Conservation (phyloP, 345 rosid genomes). For the Trapa bicornis region DNA sequence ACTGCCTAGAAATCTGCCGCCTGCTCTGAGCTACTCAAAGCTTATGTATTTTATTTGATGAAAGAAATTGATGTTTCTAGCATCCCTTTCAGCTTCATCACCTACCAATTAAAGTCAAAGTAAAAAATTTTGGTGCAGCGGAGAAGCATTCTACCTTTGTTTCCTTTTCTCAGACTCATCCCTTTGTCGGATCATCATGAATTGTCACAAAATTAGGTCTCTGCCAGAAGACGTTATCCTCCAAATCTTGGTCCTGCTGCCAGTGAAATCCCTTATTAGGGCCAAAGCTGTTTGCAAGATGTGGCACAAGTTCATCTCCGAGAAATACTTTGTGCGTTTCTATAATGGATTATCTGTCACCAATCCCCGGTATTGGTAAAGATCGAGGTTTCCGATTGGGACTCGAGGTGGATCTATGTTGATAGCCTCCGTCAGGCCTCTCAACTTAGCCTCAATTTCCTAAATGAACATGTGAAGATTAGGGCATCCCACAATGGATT, state of each 20-base stretch:
- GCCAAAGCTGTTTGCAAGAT: slow-evolving; percentile 64
- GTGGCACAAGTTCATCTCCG: slow-evolving; percentile 53
- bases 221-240: slow-evolving; percentile 70
- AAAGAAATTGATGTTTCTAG: too few relatives aligned
- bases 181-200: slow-evolving; percentile 13
- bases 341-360: slow-evolving; percentile 41
- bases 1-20: too few relatives aligned
- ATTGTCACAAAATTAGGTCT: slow-evolving; percentile 19
- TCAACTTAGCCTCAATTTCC: slow-evolving; percentile 56
- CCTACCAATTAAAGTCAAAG: too few relatives aligned
- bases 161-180: not conserved
- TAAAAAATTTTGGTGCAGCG: not conserved
- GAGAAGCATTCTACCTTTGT: not conserved
- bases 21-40: too few relatives aligned
- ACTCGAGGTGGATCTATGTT: slow-evolving; percentile 47
- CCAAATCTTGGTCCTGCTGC: slow-evolving; percentile 63
- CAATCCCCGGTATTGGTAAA: slow-evolving; percentile 30
- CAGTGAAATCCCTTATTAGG: slow-evolving; percentile 52
- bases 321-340: slow-evolving; percentile 41
- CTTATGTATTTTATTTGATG: too few relatives aligned
- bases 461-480: slow-evolving; percentile 58
- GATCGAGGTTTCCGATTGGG: slow-evolving; percentile 52
- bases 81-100: too few relatives aligned
- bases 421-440: slow-evolving; percentile 52
- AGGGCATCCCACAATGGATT: slow-evolving; percentile 83